Evolutionary conservation across 2,329 filamentous ascomycete species (phyloP), one percentile per base, ranked within the genome.

Genomic region (Rhinocladiella mackenziei): DNA sequence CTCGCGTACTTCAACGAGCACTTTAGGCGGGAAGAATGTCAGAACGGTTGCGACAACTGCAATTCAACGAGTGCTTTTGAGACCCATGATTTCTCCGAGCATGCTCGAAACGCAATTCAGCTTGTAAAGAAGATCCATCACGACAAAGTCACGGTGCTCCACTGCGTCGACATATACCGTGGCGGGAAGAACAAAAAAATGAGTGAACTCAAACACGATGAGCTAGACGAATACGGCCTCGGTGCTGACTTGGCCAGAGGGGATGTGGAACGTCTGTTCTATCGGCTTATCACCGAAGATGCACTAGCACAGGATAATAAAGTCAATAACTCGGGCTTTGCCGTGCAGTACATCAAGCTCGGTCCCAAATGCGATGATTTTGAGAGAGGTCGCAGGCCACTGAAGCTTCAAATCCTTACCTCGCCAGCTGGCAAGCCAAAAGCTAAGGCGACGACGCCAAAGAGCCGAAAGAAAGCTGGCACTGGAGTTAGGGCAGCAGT

Each of bases 1-100:
- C 78, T 98, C 23, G 78, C 78, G n/a, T 98, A 98, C 65, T 98
- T 98, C 70, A 89, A 84, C 45, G 94, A 98, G 64, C 73, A 74
- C 1, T 98, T 97, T 61, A 70, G 78, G 39, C 72, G 74, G 26
- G 75, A 78, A 9, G 75, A 86, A 39, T 98, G 92, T 65, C 72
- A 80, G 36, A 73, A 77, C 38, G 77, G 75, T 1, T 98, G 92
- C 65, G 94, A 98, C 69, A 97, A 95, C 61, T 98, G 92, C 72
- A 80, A 76, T 53, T 86, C 82, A 2, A 80, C 79, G 17, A 72
- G 78, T 33, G 74, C 75, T 3, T 92, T 88, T 58, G 81, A 89
- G 56, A 72, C 76, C 39, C 75, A 80, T 45, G 89, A 97, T 65
- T 84, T 91, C 56, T 89, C 86, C 9, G 68, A 81, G 11, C 79